Conservation (phyloP, 2,329 filamentous ascomycete genomes). For the Xylariaceae sp. region DNA sequence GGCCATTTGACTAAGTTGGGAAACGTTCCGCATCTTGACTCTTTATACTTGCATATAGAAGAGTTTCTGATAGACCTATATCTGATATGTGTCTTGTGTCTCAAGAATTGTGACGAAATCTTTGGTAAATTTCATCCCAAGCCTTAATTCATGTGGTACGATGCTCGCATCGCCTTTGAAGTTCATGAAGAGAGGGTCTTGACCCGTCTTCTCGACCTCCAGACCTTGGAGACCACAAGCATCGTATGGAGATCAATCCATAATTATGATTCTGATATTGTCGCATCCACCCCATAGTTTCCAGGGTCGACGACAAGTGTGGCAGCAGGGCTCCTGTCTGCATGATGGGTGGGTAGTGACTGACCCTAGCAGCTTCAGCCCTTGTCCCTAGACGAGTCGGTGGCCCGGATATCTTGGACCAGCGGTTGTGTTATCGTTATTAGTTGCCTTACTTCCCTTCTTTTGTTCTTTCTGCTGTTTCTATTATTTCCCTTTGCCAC, state of each 20-base stretch:
- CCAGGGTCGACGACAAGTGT: constrained; percentile 28
- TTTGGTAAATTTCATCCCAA: constrained; percentile 14
- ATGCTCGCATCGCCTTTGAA: no score
- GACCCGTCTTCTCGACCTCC: no score
- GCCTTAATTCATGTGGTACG: constrained; percentile 7
- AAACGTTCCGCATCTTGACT: no score
- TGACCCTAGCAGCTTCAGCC: constrained; percentile 32
- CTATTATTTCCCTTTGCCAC: constrained; percentile 40
- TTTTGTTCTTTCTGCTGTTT: constrained; percentile 32
- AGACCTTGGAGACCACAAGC: constrained; percentile 17
- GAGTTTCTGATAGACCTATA: no score
- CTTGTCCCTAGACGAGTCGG: constrained; percentile 36
- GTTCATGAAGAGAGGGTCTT: no score
- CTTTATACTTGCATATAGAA: no score
- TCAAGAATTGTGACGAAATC: constrained; percentile 1
- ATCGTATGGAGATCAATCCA: constrained; percentile 31
- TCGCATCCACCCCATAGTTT: constrained; percentile 34
- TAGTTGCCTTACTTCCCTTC: constrained; percentile 32
- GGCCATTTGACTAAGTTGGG: no score
- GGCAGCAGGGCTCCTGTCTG: constrained; percentile 43
- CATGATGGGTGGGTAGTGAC: constrained; percentile 30
- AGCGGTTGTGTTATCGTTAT: constrained; percentile 39
- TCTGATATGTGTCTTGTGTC: neutral
- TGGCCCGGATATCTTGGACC: constrained; percentile 35
- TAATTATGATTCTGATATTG: constrained; percentile 35